phyloP scores from a whole-genome alignment of 345 rosid genomes.

The Turritis glabra region DNA sequence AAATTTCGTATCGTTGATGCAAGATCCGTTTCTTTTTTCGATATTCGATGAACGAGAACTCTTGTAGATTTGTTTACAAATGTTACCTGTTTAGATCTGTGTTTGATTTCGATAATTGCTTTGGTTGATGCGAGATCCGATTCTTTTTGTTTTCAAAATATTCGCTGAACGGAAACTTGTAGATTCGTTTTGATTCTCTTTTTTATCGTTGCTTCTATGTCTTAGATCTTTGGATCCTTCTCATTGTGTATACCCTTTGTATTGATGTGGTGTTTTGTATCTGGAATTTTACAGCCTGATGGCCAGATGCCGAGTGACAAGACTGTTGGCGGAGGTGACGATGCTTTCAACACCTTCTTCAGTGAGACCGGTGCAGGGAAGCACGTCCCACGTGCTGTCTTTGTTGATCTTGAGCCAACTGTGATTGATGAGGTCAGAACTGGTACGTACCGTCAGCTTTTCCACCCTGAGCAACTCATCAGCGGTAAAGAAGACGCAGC shows the following conservation, averaged over 20 bases:
- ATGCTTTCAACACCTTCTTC: conserved; percentile 85
- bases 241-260: background rate
- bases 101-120: background rate
- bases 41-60: background rate
- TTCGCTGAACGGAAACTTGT: background rate
- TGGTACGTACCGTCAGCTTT: conserved; percentile 63
- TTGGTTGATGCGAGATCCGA: background rate
- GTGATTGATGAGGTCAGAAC: conserved; percentile 72
- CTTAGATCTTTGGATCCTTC: background rate
- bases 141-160: background rate
- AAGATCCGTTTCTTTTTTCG: background rate
- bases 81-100: background rate
- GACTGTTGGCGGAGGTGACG: conserved; percentile 76
- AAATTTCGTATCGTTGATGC: background rate
- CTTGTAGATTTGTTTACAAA: too few species aligned
- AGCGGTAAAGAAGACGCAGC: conserved; percentile 86
- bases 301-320: conserved; percentile 81
- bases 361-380: conserved; percentile 82
- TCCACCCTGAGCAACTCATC: conserved; percentile 68
- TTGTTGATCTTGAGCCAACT: conserved; percentile 83
- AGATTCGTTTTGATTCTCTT: background rate
- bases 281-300: conserved; percentile 54
- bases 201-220: background rate
- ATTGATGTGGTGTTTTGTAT: background rate
- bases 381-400: conserved; percentile 81